Evolutionary conservation across 805 yeast species (phyloP).

Genomic region (Starmerella stigmatis): DNA sequence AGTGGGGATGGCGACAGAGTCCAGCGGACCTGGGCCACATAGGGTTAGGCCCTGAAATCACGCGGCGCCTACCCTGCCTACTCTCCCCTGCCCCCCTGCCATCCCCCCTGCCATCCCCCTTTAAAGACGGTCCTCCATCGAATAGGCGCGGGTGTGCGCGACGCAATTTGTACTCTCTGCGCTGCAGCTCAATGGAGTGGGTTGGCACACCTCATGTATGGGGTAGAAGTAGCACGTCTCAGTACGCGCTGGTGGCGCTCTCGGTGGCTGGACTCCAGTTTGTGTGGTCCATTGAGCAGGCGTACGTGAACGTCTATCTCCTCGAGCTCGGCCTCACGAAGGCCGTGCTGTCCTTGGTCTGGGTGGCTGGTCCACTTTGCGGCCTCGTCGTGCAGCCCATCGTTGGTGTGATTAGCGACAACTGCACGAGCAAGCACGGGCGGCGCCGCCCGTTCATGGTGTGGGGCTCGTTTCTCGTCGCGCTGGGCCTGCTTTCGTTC

Average conservation of each 20-base stretch:
- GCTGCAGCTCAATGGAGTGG: no score
- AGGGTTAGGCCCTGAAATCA: no score
- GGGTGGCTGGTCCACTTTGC: constrained; percentile 60
- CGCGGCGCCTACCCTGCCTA: no score
- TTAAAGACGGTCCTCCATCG: no score
- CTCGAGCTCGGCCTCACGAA: constrained; percentile 54
- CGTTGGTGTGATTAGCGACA: constrained; percentile 49
- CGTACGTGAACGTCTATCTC: constrained; percentile 52
- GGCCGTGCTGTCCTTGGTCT: constrained; percentile 44
- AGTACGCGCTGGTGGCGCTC: constrained; percentile 25
- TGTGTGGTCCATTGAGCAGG: constrained; percentile 57
- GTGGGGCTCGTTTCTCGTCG: constrained; percentile 43
- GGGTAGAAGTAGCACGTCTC: constrained; percentile 15
- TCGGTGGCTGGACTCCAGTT: constrained; percentile 48
- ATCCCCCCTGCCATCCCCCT: no score
- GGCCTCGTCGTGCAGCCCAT: constrained; percentile 58
- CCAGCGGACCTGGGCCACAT: no score
- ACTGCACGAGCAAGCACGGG: constrained; percentile 33
- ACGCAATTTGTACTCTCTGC: no score
- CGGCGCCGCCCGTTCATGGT: constrained; percentile 49
- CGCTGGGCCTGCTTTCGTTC: constrained; percentile 36
- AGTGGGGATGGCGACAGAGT: no score
- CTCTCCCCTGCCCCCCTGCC: no score
- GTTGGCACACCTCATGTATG: constrained; percentile 21
- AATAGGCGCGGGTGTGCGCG: no score